These are phyloP conservation scores for Nectriaceae sp. DNA, from an alignment of 2,329 filamentous ascomycete genomes.

Conservation along the genomic window DNA sequence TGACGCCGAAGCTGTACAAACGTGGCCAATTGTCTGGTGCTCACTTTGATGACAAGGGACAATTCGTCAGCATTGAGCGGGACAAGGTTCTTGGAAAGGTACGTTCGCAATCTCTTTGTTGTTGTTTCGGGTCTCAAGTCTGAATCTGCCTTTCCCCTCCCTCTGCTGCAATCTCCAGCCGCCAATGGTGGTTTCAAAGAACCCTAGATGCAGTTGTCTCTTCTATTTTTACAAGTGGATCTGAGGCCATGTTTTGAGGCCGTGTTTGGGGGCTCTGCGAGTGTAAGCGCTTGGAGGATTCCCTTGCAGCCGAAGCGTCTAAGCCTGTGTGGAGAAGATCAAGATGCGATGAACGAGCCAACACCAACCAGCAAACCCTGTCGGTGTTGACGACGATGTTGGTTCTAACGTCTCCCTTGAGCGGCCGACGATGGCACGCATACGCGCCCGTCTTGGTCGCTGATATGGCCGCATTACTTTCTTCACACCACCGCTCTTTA, in stretches of 20 bases:
- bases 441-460: slow-evolving; percentile 14
- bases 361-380: slow-evolving; percentile 18
- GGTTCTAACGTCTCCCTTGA: slow-evolving; percentile 15
- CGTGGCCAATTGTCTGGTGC: slow-evolving; percentile 73
- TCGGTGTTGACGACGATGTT: slow-evolving; percentile 14
- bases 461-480: slow-evolving; percentile 19
- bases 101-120: slow-evolving; percentile 33
- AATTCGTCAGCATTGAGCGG: slow-evolving; percentile 82
- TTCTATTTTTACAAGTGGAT: slow-evolving; percentile 24
- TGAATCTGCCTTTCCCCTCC: slow-evolving; percentile 15
- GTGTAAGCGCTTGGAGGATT: slow-evolving; percentile 25
- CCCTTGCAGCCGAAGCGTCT: slow-evolving; percentile 27
- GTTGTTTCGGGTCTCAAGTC: slow-evolving; percentile 14
- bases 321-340: slow-evolving; percentile 22
- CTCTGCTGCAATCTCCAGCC: slow-evolving; percentile 18
- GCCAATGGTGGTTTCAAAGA: slow-evolving; percentile 12
- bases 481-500: slow-evolving; percentile 17
- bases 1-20: slow-evolving; percentile 85
- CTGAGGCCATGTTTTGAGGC: background rate
- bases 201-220: slow-evolving; percentile 10
- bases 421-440: slow-evolving; percentile 9
- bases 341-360: slow-evolving; percentile 14
- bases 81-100: slow-evolving; percentile 87
- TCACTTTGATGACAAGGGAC: slow-evolving; percentile 83
- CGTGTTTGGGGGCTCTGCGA: slow-evolving; percentile 13